These are phyloP conservation scores for Apiotrichum montevideense DNA, from an alignment of 1,284 basidiomycete species.

Conservation along the genomic window DNA sequence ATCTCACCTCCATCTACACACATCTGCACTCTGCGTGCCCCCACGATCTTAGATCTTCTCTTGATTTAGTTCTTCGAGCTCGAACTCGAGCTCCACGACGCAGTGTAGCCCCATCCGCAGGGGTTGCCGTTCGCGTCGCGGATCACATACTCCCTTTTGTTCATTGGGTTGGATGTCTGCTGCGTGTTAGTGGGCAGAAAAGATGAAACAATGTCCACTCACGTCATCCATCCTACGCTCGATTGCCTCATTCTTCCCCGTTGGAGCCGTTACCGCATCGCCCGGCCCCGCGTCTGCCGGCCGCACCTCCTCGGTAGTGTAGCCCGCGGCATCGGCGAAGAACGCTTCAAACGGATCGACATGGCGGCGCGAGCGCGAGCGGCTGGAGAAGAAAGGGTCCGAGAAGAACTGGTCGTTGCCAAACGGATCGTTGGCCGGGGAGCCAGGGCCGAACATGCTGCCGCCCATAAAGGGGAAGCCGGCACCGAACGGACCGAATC, in stretches of 20 bases:
- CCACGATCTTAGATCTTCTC: neutral
- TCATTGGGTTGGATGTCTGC: neutral
- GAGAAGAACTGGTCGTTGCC: neutral
- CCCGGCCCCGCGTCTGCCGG: too few relatives aligned
- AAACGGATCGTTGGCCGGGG: too few relatives aligned
- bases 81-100: neutral
- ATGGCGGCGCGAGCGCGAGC: too few relatives aligned
- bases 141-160: neutral
- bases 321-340: neutral
- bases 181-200: neutral
- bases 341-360: neutral
- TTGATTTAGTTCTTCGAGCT: neutral
- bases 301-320: too few relatives aligned
- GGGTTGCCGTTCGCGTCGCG: neutral
- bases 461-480: neutral
- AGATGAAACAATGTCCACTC: neutral
- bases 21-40: too few relatives aligned
- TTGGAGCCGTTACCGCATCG: too few relatives aligned
- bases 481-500: neutral
- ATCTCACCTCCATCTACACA: too few relatives aligned
- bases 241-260: too few relatives aligned
- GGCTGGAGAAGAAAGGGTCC: neutral
- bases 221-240: neutral
- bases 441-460: neutral
- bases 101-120: conserved; percentile 1